Evolutionary conservation across 1,284 basidiomycete species (phyloP), one percentile per base, ranked within the genome.

Genomic region (Veloboletus limbatus): DNA sequence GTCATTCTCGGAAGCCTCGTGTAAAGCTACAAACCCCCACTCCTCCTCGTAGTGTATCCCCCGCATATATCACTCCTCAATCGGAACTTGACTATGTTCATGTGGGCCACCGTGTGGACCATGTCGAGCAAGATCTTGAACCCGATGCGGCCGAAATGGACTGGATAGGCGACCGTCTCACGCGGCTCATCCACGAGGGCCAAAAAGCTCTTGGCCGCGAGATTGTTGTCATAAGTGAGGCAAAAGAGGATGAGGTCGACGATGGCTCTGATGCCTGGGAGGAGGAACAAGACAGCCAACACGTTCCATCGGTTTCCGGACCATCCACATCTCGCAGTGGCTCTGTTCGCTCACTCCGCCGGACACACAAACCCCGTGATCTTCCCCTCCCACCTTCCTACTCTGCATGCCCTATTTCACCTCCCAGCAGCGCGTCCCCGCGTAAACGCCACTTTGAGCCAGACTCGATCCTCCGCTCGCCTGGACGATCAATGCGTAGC

Each of bases 241-340:
- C 73, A 7, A 71, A 79, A 46, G 85, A 86, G 55, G 86, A 88
- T 51, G 82, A 81, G 55, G 75, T 81, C 8, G 86, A 88, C 48
- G 85, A 88, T 57, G 85, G 82, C 2, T 73, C 69, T n/a, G 84
- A 78, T 4, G 73, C 69, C 4, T 88, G 85, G 87, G 78, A 77
- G 40, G 82, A 85, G 43, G 79, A 82, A 38, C 71, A 71, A 13
- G 43, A 25, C 20, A 27, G 46, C 41, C 36, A 33, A 10, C 18
- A 8, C 10, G 11, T 30, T 22, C 32, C 36, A 14, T 31, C 40
- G 13, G 54, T 44, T 26, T 48, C 48, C 18, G 60, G 35, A 51
- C 48, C 52, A 40, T 54, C 60, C 48, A 40, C 59, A 55, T 62
- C 56, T 45, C 52, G 52, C 45, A 51, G 42, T 31, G 48, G 59